A percentile compares a stretch with the other conserved stretches of the same genome.
phyloP scores from a whole-genome alignment of 2,329 filamentous ascomycete species.

The Fusarium annulatum region DNA sequence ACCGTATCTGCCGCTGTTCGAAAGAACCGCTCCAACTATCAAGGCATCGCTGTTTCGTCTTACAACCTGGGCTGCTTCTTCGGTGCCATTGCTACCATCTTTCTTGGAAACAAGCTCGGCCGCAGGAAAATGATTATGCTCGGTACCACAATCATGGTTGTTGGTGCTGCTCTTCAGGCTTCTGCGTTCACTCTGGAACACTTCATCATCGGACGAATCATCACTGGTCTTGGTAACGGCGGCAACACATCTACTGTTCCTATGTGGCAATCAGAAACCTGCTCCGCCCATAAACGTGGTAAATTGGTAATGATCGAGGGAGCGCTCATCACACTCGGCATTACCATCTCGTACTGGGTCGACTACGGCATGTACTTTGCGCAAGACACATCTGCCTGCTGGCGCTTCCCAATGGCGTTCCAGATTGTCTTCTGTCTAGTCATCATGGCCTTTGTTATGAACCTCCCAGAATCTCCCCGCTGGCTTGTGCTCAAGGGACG shows the following conservation, averaged over 20 bases:
- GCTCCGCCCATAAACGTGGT: slow-evolving; percentile 66
- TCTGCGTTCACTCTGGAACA: slow-evolving; percentile 65
- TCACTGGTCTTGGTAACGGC: slow-evolving; percentile 69
- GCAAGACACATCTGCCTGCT: slow-evolving; percentile 49
- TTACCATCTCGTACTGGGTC: slow-evolving; percentile 70
- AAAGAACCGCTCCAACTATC: slow-evolving; percentile 60
- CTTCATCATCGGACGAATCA: slow-evolving; percentile 68
- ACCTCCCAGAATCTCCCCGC: slow-evolving; percentile 65
- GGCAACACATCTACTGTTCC: slow-evolving; percentile 67
- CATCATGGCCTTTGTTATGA: slow-evolving; percentile 64
- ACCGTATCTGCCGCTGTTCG: slow-evolving; percentile 51
- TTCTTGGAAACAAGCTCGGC: slow-evolving; percentile 72
- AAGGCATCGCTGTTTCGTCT: slow-evolving; percentile 65
- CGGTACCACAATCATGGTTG: slow-evolving; percentile 66
- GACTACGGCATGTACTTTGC: slow-evolving; percentile 68
- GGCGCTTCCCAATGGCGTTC: slow-evolving; percentile 70
- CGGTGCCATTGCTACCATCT: slow-evolving; percentile 73
- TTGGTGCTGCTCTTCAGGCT: slow-evolving; percentile 70
- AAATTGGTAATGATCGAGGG: slow-evolving; percentile 71
- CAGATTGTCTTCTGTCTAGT: slow-evolving; percentile 68
- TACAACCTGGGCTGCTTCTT: slow-evolving; percentile 72
- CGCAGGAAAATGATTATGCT: slow-evolving; percentile 69
- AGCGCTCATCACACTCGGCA: slow-evolving; percentile 66
- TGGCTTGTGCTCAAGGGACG: slow-evolving; percentile 60
- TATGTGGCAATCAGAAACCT: slow-evolving; percentile 71